phyloP scores from a whole-genome alignment of 2,329 filamentous ascomycete species.

The Exophiala mesophila region DNA sequence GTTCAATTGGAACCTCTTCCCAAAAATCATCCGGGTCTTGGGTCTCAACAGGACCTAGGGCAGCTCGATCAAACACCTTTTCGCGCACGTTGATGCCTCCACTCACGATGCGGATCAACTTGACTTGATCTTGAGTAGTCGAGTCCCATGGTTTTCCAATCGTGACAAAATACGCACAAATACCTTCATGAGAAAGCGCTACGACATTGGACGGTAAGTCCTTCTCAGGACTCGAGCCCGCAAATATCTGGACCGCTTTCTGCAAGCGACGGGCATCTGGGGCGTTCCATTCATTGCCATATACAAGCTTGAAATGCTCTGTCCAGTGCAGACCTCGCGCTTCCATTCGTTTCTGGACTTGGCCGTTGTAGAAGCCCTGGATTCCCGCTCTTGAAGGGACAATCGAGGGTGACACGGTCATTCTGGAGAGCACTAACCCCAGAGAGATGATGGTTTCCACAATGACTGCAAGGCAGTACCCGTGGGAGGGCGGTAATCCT shows the following conservation, averaged over 20 bases:
- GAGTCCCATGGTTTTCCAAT: conserved; percentile 14
- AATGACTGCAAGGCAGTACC: conserved; percentile 23
- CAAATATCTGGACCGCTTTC: conserved; percentile 22
- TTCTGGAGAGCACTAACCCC: conserved; percentile 22
- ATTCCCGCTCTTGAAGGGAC: conserved; percentile 22
- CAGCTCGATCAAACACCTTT: conserved; percentile 20
- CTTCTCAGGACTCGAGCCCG: conserved; percentile 19
- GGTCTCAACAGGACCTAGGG: conserved; percentile 9
- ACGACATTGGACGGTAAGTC: conserved; percentile 22
- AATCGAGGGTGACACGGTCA: conserved; percentile 19
- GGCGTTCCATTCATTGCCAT: conserved; percentile 25
- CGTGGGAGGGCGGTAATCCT: conserved; percentile 17
- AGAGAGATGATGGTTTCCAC: conserved; percentile 25
- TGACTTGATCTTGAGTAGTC: conserved; percentile 12
- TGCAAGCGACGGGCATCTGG: conserved; percentile 21
- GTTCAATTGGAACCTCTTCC: conserved; percentile 15
- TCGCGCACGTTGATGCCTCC: conserved; percentile 19
- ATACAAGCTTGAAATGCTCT: conserved; percentile 22
- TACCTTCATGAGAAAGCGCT: conserved; percentile 23
- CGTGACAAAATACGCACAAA: conserved; percentile 23
- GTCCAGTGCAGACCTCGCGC: conserved; percentile 18
- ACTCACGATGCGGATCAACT: conserved; percentile 17
- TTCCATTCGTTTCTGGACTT: conserved; percentile 21
- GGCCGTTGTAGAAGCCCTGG: conserved; percentile 21
- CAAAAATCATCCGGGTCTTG: conserved; percentile 17